phyloP scores from a whole-genome alignment of 441 rosid species.

The Corymbia calophylla region DNA sequence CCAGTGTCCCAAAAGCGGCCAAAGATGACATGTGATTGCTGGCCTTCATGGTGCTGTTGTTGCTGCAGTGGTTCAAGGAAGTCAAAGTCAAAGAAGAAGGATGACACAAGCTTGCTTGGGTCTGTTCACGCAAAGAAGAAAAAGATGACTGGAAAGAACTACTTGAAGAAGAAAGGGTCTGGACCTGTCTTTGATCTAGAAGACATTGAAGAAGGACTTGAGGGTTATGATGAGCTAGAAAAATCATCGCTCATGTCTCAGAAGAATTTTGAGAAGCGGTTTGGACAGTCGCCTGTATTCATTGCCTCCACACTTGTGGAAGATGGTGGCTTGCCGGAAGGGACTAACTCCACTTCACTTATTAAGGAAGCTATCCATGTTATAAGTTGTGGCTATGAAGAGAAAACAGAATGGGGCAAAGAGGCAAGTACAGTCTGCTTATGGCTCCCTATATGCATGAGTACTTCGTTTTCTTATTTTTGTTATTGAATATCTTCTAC shows the following conservation, averaged over 20 bases:
- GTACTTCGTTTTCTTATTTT: not conserved
- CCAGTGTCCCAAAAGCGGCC: conserved; percentile 65
- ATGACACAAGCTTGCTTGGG: conserved; percentile 36
- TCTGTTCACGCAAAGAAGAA: conserved; percentile 9
- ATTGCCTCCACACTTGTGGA: conserved; percentile 16
- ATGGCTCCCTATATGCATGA: not conserved
- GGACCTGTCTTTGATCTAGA: conserved; percentile 58
- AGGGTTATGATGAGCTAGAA: conserved; percentile 3
- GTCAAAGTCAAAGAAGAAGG: conserved; percentile 67
- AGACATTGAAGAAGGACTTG: conserved; percentile 60
- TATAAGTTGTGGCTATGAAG: conserved; percentile 13
- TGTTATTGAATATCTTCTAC: not conserved
- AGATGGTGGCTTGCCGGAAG: conserved; percentile 12
- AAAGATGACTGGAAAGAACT: conserved; percentile 45
- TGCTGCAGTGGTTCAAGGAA: conserved; percentile 83
- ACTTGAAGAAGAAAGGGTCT: conserved; percentile 45
- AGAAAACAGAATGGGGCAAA: conserved; percentile 18
- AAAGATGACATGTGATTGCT: conserved; percentile 65
- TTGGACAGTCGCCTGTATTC: conserved; percentile 9
- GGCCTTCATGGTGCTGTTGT: conserved; percentile 58
- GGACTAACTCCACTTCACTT: conserved; percentile 3
- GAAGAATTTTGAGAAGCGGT: conserved; percentile 12
- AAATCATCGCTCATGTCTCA: conserved; percentile 7
- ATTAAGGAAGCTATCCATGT: conserved; percentile 17
- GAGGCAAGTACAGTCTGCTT: conserved; percentile 1